These are phyloP conservation scores for Phylloporus gajari DNA, from an alignment of 1,284 basidiomycete genomes.

Conservation along the genomic window DNA sequence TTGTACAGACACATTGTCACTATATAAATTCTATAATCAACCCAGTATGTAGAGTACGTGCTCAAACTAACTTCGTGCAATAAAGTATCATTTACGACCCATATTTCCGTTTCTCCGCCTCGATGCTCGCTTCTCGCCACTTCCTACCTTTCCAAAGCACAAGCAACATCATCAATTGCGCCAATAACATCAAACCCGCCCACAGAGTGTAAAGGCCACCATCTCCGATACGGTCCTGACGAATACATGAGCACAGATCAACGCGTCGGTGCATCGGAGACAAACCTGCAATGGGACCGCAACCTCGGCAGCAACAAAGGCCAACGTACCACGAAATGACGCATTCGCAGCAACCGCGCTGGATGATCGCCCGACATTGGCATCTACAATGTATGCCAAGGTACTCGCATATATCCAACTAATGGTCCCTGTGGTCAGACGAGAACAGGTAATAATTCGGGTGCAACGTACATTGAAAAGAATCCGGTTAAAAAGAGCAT, in stretches of 20 bases:
- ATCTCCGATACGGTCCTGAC: not conserved
- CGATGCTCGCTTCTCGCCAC: not conserved
- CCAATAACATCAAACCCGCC: not conserved
- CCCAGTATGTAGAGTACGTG: no score
- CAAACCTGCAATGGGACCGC: not conserved
- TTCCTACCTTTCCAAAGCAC: not conserved
- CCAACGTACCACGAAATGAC: not conserved
- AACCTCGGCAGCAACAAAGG: not conserved
- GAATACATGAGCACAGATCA: not conserved
- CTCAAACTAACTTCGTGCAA: no score
- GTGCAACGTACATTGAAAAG: not conserved
- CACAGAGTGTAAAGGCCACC: not conserved
- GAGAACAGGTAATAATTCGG: not conserved
- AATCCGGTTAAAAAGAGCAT: conserved; percentile 5
- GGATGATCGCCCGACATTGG: not conserved
- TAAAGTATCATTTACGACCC: not conserved
- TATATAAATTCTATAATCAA: no score
- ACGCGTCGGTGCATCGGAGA: not conserved
- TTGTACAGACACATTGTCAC: no score
- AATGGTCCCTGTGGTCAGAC: not conserved
- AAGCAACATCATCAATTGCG: not conserved
- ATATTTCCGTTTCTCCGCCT: not conserved
- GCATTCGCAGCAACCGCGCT: not conserved
- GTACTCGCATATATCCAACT: not conserved
- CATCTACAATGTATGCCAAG: not conserved